Conservation (phyloP, 192 early-diverging fungal genomes). For the Coemansia guatemalensis region DNA sequence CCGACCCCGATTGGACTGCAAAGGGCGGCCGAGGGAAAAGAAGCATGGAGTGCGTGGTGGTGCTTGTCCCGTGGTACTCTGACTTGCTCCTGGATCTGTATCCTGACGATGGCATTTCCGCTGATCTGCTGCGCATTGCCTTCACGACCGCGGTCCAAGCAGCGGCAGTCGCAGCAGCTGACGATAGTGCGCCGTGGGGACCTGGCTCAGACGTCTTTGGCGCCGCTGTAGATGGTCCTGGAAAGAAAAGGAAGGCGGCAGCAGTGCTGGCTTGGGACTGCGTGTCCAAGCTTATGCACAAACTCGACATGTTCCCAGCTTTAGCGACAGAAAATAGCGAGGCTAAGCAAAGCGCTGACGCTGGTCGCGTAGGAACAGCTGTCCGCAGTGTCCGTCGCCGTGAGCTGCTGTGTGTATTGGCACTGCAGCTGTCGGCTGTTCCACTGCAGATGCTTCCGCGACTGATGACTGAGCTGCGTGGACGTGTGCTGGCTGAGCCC, state of each 20-base stretch:
- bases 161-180: not conserved
- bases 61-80: constrained; percentile 35
- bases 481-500: not conserved
- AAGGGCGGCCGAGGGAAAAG: not conserved
- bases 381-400: constrained; percentile 2
- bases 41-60: not conserved
- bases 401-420: constrained; percentile 30
- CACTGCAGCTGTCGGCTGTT: constrained; percentile 9
- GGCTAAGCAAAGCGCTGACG: too few species aligned
- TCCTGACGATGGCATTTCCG: constrained; percentile 12
- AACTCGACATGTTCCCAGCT: constrained; percentile 3
- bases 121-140: constrained; percentile 32
- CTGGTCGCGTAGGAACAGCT: too few species aligned
- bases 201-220: too few species aligned
- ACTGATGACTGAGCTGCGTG: constrained; percentile 12
- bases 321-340: not conserved
- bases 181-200: too few species aligned
- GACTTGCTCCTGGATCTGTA: constrained; percentile 23
- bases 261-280: constrained; percentile 14
- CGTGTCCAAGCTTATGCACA: not conserved
- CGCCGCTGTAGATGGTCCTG: too few species aligned
- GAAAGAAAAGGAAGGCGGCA: not conserved
- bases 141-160: constrained; percentile 21
- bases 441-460: constrained; percentile 25
- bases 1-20: not conserved